Percentiles rank a stretch among this genome's conserved stretches.
Conservation (phyloP, 352 stramenopile genomes). For the Globisporangium radiosum region DNA sequence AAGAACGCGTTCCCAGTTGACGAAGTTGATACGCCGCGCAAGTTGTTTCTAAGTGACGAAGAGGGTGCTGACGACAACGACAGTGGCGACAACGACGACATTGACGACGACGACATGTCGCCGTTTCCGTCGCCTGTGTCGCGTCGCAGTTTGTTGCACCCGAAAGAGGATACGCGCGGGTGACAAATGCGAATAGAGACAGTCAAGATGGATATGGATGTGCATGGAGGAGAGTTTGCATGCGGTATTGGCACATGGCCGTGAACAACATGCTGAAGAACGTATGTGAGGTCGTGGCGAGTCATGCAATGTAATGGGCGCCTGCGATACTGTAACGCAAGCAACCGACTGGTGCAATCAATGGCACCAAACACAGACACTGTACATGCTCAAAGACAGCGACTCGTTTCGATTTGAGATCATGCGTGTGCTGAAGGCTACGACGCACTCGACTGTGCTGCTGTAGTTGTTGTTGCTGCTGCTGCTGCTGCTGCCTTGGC, state of each 20-base stretch:
- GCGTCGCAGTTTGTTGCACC: slow-evolving; percentile 15
- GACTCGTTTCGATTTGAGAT: no score
- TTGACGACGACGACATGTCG: slow-evolving; percentile 11
- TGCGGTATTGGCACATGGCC: no score
- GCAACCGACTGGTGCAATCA: no score
- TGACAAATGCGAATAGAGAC: slow-evolving; percentile 2
- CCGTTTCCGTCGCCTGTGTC: slow-evolving; percentile 16
- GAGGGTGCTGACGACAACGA: slow-evolving; percentile 1
- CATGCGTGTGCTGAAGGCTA: background rate
- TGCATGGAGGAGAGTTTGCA: background rate
- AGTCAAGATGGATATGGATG: background rate
- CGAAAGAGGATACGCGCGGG: slow-evolving; percentile 22
- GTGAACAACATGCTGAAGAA: no score
- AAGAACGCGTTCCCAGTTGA: slow-evolving; percentile 38
- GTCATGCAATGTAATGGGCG: no score
- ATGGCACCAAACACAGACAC: no score
- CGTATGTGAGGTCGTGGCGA: no score
- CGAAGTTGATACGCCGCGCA: slow-evolving; percentile 16
- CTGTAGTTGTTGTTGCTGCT: no score
- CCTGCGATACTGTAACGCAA: no score
- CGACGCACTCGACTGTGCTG: background rate
- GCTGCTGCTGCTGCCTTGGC: slow-evolving; percentile 11
- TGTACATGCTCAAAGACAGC: no score
- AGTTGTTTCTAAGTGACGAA: slow-evolving; percentile 15
- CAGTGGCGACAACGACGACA: background rate